Evolutionary conservation across 1,139 yeast species (phyloP), one percentile per base, ranked within the genome.

Genomic region (Taiozyma sp.): DNA sequence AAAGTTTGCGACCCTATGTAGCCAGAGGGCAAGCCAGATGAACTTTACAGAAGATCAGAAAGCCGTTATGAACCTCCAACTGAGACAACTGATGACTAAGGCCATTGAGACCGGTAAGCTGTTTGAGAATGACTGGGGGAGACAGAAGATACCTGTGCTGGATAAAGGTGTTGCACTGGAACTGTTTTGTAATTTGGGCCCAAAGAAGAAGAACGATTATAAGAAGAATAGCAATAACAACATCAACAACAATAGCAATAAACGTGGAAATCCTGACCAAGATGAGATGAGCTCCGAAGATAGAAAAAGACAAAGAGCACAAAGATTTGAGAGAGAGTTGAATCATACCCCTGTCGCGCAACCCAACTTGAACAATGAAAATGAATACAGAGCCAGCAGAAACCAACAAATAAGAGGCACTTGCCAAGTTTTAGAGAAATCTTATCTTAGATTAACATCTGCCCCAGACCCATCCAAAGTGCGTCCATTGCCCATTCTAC

Each of bases 401-500:
- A 43, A 47, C 7, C 63, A 65, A 40, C 68, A 70, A 1, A 71
- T 92, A 8, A 76, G 86, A 6, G 99, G 99, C 0, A 74, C 79
- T 4, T 79, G 87, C 60, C 75, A 75, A 43, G 73, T 65, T 2
- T 65, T 93, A 36, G 97, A 92, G 59, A 93, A 93, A 65, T 73
- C 79, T 48, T 93, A 90, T 64, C 71, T 90, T 38, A 75, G 99
- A 56, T 72, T 93, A 53, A 93, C 99, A 0, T 88, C 97, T 1
- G 97, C 85, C 45, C 97, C 98, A 0, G 90, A 89, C 57, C 97
- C 98, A 0, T 78, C 80, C 1, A 70, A 77, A 32, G 97, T 93
- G 4, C 76, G 99, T 45, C 97, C 98, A 0, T 73, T 81, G 48
- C 64, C 63, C 1, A 74, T 90, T 1, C 71, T 93, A 51, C 75